Evolutionary conservation across 306 rosid genomes (phyloP), one percentile per base, ranked within the genome.

Genomic region (Malus domestica): DNA sequence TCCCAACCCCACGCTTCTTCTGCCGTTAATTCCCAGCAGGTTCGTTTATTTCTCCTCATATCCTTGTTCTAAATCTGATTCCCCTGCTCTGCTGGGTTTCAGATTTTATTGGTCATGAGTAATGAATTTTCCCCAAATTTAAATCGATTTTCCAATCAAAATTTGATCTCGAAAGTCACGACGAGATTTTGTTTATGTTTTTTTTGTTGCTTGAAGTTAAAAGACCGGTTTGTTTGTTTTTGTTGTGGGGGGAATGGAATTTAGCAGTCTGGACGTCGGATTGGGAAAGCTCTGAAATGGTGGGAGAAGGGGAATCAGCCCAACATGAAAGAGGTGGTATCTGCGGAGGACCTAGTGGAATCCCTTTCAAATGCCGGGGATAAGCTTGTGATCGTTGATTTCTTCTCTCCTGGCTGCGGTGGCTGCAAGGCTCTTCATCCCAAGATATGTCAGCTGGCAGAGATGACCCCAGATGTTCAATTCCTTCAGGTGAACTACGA

Each of bases 381-480:
- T 84, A 86, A 85, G 60, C 89, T 94, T 12, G 92, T 94, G 13
- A 78, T 92, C 32, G 89, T 94, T 68, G 96, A 88, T 83, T 94
- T 94, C 86, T 92, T 87, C 87, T 92, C 96, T 78, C 98, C 97
- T 60, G 96, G 94, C 55, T 94, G 98, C 74, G 96, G 98, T 78
- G 98, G 97, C 65, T 94, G 98, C 95, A 94, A 74, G 77, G 95
- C 97, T 72, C 95, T 94, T 80, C 93, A 94, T 68, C 98, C 97
- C 54, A 94, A 94, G 97, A 51, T 92, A 63, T 94, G 98, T 85
- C 96, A 94, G 76, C 30, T 92, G 23, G 97, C 97, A 5, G 96
- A 92, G 86, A 84, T 84, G 98, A 87, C 86, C 79, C 96, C 96
- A 27, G 92, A 92, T 72, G 83, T 90, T 72, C 88, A 86, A 80